Conservation (phyloP, 2,329 filamentous ascomycete genomes). For the Beauveria sp. region DNA sequence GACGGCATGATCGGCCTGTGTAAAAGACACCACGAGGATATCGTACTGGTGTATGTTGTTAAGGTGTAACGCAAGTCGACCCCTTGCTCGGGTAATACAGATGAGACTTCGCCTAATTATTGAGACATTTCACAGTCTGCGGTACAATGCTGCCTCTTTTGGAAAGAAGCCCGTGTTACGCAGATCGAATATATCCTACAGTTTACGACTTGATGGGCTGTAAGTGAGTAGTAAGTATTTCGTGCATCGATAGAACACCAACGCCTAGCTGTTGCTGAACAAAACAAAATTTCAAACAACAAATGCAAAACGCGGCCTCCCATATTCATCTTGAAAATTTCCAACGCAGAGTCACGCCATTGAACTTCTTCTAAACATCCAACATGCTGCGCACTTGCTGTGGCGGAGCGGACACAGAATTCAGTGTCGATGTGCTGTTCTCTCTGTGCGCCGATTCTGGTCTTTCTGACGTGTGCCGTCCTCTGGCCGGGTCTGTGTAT, state of each 20-base stretch:
- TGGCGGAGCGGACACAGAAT: conserved; percentile 40
- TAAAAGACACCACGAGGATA: neutral
- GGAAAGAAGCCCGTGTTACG: neutral
- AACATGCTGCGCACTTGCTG: conserved; percentile 52
- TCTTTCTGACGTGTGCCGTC: conserved; percentile 20
- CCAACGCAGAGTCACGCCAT: neutral
- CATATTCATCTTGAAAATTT: neutral
- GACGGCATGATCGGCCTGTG: neutral
- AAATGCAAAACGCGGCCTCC: neutral
- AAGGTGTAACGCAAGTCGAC: neutral
- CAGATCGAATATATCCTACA: neutral
- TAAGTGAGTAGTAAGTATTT: neutral
- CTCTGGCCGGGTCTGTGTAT: conserved; percentile 23
- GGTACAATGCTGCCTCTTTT: neutral
- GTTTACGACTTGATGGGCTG: neutral
- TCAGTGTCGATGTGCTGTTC: conserved; percentile 37
- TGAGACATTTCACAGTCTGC: neutral
- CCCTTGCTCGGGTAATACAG: neutral
- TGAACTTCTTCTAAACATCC: conserved; percentile 34
- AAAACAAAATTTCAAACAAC: neutral
- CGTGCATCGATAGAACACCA: neutral
- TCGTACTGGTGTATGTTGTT: neutral
- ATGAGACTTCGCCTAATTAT: neutral
- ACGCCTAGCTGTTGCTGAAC: conserved; percentile 6
- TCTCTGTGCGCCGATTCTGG: conserved; percentile 31